Conservation (phyloP, 345 rosid species). For the Carallia brachiata region DNA sequence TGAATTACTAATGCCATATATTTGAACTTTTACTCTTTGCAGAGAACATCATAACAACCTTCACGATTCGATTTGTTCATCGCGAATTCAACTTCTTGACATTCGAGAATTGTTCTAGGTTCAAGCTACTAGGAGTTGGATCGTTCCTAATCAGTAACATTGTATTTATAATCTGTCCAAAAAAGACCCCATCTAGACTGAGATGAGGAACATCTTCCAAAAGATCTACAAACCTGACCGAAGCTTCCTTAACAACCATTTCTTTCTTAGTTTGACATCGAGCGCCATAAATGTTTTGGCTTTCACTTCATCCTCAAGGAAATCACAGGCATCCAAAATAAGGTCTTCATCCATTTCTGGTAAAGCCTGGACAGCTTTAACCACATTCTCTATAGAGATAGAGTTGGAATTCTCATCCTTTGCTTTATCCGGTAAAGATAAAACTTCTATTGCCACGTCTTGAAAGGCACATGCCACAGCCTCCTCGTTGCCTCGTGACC, state of each 20-base stretch:
- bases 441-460: constrained; percentile 38
- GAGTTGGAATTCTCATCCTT: constrained; percentile 30
- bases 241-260: constrained; percentile 82
- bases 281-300: constrained; percentile 80
- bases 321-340: constrained; percentile 83
- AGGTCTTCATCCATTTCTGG: constrained; percentile 88
- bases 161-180: not conserved
- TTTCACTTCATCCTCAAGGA: constrained; percentile 73
- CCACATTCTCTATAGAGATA: constrained; percentile 49
- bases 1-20: too few relatives aligned
- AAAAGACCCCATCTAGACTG: not conserved
- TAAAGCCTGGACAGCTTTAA: constrained; percentile 67
- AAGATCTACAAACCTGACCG: constrained; percentile 35
- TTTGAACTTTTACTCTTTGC: too few relatives aligned
- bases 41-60: too few relatives aligned
- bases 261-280: constrained; percentile 66
- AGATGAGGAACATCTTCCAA: not conserved
- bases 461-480: constrained; percentile 16
- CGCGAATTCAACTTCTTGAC: too few relatives aligned
- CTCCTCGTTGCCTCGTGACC: constrained; percentile 32
- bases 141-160: too few relatives aligned
- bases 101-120: too few relatives aligned
- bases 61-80: too few relatives aligned
- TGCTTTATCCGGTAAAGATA: constrained; percentile 32
- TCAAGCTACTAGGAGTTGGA: too few relatives aligned